Evolutionary conservation across 805 yeast species (phyloP), one percentile per base, ranked within the genome.

Genomic region (Tetrapisispora phaffii): DNA sequence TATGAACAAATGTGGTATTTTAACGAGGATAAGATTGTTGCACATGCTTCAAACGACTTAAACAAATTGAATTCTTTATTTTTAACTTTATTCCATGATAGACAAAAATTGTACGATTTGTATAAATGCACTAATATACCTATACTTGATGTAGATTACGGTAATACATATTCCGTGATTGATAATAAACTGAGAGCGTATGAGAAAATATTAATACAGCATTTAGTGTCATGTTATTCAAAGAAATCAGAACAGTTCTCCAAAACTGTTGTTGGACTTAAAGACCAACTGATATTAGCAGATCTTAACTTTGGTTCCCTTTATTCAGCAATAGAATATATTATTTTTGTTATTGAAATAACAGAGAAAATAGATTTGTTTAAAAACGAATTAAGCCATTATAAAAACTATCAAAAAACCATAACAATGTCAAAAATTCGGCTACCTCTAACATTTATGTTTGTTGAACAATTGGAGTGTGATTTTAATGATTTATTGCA

Each of bases 391-490:
- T n/a, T 32, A n/a, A n/a, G 4, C 16, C 4, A 17, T 6, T 32
- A 5, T 32, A 16, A n/a, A 7, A 16, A n/a, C n/a, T 32, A 32
- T 32, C 34, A 32, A 17, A 17, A 34, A 16, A 19, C 21, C 10
- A 20, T 34, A 17, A 10, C 23, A 12, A 4, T 20, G 3, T 19
- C 38, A 4, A 9, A 19, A 4, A 15, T 16, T 6, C 23, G 4
- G 20, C 71, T 77, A 41, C 75, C 81, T 0, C 31, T 62, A 0
- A 71, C 72, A 24, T 82, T 88, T 82, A 49, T 80, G 0, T 76
- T 67, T 56, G 67, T 66, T 39, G 93, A 83, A 34, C 94, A 85
- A 51, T 46, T 85, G 0, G 77, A 75, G 13, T 34, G 38, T 10
- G 13, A 64, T 0, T 66, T 77, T 1, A 55, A 80, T 28, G 43